A percentile compares a stretch with the other conserved stretches of the same genome.
Evolutionary conservation across 108 stramenopile genomes (phyloP).

Genomic region (Skeletonema marinoi): DNA sequence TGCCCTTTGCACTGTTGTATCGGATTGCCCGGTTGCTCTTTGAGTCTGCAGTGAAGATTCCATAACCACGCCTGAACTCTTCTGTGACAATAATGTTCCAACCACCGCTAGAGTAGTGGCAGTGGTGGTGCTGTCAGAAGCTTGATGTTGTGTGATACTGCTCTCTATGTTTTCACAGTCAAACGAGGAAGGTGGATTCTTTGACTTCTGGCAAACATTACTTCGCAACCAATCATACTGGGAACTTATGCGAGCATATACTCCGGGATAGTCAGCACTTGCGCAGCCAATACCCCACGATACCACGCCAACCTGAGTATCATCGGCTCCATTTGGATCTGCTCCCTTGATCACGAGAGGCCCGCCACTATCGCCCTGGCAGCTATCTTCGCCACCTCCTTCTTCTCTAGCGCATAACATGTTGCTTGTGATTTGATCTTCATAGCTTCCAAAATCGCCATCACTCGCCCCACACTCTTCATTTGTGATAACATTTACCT

Average conservation of each 20-base stretch:
- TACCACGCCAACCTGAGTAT: constrained; percentile 59
- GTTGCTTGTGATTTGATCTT: constrained; percentile 23
- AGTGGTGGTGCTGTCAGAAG: neutral
- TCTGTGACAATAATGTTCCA: neutral
- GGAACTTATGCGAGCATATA: constrained; percentile 44
- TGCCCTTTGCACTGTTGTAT: neutral
- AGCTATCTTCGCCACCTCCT: constrained; percentile 31
- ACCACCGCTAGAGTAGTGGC: neutral
- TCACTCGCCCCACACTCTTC: constrained; percentile 23
- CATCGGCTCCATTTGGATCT: neutral
- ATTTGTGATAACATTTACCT: constrained; percentile 35
- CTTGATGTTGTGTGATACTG: neutral
- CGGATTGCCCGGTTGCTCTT: neutral
- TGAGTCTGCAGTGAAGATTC: neutral
- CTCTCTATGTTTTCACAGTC: neutral
- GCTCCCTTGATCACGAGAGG: constrained; percentile 11
- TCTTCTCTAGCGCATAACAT: constrained; percentile 46
- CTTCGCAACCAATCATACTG: constrained; percentile 42
- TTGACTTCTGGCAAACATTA: constrained; percentile 17
- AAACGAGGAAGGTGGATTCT: constrained; percentile 3
- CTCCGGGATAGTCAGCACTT: constrained; percentile 45
- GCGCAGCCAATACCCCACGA: constrained; percentile 66
- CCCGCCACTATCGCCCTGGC: constrained; percentile 24
- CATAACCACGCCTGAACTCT: neutral
- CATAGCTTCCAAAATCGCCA: constrained; percentile 13